These are phyloP conservation scores for Begonia fuchsioides DNA, from an alignment of 306 rosid species.

Conservation along the genomic window DNA sequence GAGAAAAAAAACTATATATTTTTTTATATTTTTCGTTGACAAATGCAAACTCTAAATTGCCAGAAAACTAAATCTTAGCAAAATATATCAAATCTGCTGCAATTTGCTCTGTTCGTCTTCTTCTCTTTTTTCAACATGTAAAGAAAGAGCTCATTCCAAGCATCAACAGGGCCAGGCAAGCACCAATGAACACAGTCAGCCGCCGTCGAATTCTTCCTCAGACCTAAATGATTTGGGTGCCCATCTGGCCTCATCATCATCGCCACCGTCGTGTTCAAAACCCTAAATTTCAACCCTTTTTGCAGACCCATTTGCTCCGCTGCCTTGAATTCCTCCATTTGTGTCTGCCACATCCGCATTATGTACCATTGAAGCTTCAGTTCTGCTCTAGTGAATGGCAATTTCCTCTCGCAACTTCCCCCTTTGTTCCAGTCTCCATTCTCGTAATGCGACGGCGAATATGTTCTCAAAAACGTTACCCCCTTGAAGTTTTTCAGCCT, in stretches of 20 bases:
- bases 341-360: constrained; percentile 29
- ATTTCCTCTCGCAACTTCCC: constrained; percentile 61
- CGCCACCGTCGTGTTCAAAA: constrained; percentile 53
- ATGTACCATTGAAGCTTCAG: constrained; percentile 18
- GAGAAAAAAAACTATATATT: too few relatives aligned
- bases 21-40: too few relatives aligned
- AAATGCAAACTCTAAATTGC: too few relatives aligned
- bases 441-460: constrained; percentile 87
- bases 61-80: too few relatives aligned
- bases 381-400: constrained; percentile 45
- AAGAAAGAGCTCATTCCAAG: constrained; percentile 78
- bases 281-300: constrained; percentile 34
- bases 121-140: neutral
- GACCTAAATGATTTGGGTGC: constrained; percentile 59
- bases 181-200: constrained; percentile 96
- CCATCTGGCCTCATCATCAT: constrained; percentile 89
- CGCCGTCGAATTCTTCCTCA: constrained; percentile 19
- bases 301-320: constrained; percentile 26
- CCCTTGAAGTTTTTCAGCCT: constrained; percentile 37
- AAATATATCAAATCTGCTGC: too few relatives aligned
- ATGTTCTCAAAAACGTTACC: constrained; percentile 65
- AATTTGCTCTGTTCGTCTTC: too few relatives aligned
- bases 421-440: constrained; percentile 80
- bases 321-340: constrained; percentile 29
- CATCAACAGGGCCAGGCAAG: constrained; percentile 70